These are phyloP conservation scores for Sporopachydermia quercuum DNA, from an alignment of 805 yeast genomes.

Conservation along the genomic window DNA sequence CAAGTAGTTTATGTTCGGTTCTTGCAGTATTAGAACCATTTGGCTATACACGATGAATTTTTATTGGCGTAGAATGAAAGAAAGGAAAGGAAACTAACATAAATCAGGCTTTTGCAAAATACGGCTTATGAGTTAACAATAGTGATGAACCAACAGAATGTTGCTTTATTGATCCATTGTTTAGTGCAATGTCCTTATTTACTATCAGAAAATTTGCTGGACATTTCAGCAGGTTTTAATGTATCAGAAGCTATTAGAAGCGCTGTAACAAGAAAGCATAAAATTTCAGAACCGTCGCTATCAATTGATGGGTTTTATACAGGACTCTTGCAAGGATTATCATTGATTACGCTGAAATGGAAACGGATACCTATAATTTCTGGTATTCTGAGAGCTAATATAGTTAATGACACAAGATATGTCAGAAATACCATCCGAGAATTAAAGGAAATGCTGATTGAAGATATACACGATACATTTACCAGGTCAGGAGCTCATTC, in stretches of 20 bases:
- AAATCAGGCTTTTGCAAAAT: constrained; percentile 5
- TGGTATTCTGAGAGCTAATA: constrained; percentile 9
- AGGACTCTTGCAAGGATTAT: constrained; percentile 5
- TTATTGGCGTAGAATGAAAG: too few relatives aligned
- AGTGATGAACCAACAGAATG: constrained; percentile 12
- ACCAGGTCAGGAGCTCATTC: not conserved
- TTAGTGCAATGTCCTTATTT: constrained; percentile 10
- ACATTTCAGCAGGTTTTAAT: constrained; percentile 2
- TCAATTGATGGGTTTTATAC: constrained; percentile 9
- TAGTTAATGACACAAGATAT: constrained; percentile 3
- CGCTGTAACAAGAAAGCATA: constrained; percentile 10
- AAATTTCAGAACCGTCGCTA: constrained; percentile 14
- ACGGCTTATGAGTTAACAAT: constrained; percentile 11
- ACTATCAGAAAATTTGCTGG: constrained; percentile 5
- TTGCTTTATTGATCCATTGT: constrained; percentile 10
- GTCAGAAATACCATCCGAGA: constrained; percentile 2
- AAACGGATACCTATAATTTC: constrained; percentile 11
- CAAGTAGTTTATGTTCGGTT: not conserved
- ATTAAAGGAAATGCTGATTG: not conserved
- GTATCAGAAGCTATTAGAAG: constrained; percentile 13
- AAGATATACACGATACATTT: not conserved
- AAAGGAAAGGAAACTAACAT: too few relatives aligned
- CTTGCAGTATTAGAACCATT: not conserved
- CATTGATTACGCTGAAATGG: constrained; percentile 3
- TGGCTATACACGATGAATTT: not conserved